phyloP scores from a whole-genome alignment of 768 basidiomycete species.

The Phylloporus sp. region DNA sequence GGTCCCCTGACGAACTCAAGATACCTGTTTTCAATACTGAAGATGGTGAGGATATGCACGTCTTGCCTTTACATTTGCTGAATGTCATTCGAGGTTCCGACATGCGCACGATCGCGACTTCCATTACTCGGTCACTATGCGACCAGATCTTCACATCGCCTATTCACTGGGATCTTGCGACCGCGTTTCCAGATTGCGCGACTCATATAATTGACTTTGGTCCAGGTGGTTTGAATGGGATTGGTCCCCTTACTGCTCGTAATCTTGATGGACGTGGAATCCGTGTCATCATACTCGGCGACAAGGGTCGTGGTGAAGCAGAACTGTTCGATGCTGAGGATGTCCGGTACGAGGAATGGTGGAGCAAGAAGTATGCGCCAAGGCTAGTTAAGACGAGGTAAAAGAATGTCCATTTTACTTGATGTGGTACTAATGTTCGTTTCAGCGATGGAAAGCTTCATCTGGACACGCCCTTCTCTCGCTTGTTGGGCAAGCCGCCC shows the following conservation, averaged over 20 bases:
- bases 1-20: constrained; percentile 61
- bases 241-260: constrained; percentile 84
- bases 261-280: constrained; percentile 94
- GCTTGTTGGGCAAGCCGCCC: constrained; percentile 92
- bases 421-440: constrained; percentile 1
- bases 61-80: constrained; percentile 20
- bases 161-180: constrained; percentile 92
- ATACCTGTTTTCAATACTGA: constrained; percentile 93
- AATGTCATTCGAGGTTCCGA: constrained; percentile 62
- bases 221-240: constrained; percentile 90
- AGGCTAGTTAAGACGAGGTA: constrained; percentile 86
- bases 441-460: constrained; percentile 84
- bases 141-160: constrained; percentile 90
- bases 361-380: constrained; percentile 87
- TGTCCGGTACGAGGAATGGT: constrained; percentile 80
- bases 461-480: constrained; percentile 95
- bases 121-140: constrained; percentile 83
- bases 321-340: constrained; percentile 71
- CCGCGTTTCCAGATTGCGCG: constrained; percentile 82
- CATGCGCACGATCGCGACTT: constrained; percentile 62
- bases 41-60: constrained; percentile 56
- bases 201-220: constrained; percentile 98
- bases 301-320: constrained; percentile 82
- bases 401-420: not conserved
- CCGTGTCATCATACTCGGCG: constrained; percentile 85